Percentiles rank a stretch among this genome's conserved stretches.
phyloP scores from a whole-genome alignment of 2,329 filamentous ascomycete species.

The Talaromyces atroroseus region DNA sequence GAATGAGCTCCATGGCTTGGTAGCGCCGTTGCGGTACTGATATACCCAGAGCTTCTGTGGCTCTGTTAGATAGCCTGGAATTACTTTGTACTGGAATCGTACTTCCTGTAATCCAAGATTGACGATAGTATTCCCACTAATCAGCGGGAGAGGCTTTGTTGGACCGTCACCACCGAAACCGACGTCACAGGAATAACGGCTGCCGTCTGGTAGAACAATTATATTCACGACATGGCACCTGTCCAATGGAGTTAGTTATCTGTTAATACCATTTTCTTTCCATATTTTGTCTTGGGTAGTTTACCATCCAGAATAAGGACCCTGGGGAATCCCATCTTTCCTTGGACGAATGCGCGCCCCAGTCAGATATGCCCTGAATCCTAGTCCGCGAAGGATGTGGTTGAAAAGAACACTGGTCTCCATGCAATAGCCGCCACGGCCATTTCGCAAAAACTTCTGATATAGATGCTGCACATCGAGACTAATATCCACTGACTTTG shows the following conservation, averaged over 20 bases:
- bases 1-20: constrained; percentile 37
- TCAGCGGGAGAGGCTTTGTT: constrained; percentile 51
- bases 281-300: background rate
- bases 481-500: constrained; percentile 38
- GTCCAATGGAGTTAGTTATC: background rate
- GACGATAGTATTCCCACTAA: constrained; percentile 33
- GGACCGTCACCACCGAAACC: constrained; percentile 59
- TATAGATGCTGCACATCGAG: constrained; percentile 41
- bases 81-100: constrained; percentile 45
- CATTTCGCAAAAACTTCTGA: constrained; percentile 45
- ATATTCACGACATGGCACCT: constrained; percentile 55
- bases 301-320: constrained; percentile 25
- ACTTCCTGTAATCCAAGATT: constrained; percentile 54
- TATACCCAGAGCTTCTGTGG: constrained; percentile 52
- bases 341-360: constrained; percentile 43
- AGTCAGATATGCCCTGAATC: constrained; percentile 48
- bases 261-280: background rate
- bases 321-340: constrained; percentile 22
- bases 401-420: constrained; percentile 53
- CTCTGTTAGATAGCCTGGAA: constrained; percentile 40
- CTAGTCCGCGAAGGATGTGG: constrained; percentile 48
- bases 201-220: constrained; percentile 44
- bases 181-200: constrained; percentile 51
- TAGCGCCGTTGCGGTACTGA: constrained; percentile 30
- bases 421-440: constrained; percentile 58